Evolutionary conservation across 805 yeast species (phyloP).

Genomic region (Sugiyamaella valdiviana): DNA sequence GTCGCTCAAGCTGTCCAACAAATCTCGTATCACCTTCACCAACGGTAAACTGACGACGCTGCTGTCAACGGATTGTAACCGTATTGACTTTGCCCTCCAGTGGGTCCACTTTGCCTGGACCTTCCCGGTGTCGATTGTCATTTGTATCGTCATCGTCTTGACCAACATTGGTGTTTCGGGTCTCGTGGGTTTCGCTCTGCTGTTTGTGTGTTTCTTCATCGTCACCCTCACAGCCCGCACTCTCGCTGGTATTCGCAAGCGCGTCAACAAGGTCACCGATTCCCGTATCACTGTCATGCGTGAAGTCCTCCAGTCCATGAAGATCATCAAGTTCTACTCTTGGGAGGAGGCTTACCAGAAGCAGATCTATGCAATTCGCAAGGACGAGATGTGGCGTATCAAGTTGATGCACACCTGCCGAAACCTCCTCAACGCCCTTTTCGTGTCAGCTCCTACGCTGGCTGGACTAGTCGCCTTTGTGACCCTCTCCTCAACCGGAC

Average conservation of each 20-base stretch:
- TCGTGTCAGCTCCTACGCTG: conserved; percentile 60
- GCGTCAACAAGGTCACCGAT: conserved; percentile 65
- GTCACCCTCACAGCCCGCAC: conserved; percentile 45
- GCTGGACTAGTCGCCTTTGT: conserved; percentile 62
- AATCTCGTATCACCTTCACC: conserved; percentile 54
- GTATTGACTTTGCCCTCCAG: conserved; percentile 71
- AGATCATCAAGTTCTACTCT: conserved; percentile 78
- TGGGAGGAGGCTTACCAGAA: conserved; percentile 81
- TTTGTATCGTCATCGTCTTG: conserved; percentile 58
- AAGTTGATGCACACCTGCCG: conserved; percentile 59
- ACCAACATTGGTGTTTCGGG: conserved; percentile 68
- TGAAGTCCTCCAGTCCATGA: conserved; percentile 72
- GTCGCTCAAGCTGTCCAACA: conserved; percentile 53
- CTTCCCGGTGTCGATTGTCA: conserved; percentile 57
- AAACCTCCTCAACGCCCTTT: conserved; percentile 56
- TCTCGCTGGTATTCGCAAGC: conserved; percentile 49
- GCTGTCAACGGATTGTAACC: conserved; percentile 74
- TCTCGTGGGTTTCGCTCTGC: conserved; percentile 60
- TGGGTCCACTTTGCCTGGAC: conserved; percentile 59
- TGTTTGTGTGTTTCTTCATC: conserved; percentile 30
- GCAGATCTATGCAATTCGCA: conserved; percentile 50
- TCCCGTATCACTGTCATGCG: conserved; percentile 66
- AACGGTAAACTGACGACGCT: conserved; percentile 68
- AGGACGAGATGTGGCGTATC: conserved; percentile 54
- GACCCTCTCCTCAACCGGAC: conserved; percentile 40